Evolutionary conservation across 1,284 basidiomycete genomes (phyloP).

Genomic region (Sanghuangporus sanghuang): DNA sequence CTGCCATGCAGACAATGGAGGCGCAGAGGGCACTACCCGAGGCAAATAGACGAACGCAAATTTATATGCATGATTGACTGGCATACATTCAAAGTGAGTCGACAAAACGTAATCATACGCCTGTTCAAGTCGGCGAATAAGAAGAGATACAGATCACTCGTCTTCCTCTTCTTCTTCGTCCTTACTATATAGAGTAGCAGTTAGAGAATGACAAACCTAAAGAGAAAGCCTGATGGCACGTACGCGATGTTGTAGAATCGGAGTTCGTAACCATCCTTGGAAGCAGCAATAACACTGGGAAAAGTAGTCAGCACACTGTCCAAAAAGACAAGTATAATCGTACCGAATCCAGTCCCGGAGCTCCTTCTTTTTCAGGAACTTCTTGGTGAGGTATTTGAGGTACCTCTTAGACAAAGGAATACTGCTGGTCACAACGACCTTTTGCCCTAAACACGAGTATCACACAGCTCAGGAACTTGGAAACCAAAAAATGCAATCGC

Average conservation of each 20-base stretch:
- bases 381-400: constrained; percentile 93
- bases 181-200: constrained; percentile 17
- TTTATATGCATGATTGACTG: neutral
- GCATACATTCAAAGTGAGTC: neutral
- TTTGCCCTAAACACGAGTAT: constrained; percentile 49
- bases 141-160: constrained; percentile 24
- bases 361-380: constrained; percentile 90
- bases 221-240: constrained; percentile 27
- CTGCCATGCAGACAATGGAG: too few species aligned
- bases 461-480: neutral
- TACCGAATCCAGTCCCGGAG: constrained; percentile 84
- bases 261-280: constrained; percentile 87
- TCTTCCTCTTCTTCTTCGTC: constrained; percentile 47
- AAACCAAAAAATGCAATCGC: neutral
- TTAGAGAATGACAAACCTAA: neutral
- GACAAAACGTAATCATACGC: neutral
- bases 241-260: constrained; percentile 94
- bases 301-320: neutral
- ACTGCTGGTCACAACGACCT: constrained; percentile 69
- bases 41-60: neutral
- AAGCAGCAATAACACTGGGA: constrained; percentile 75
- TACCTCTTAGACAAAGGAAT: constrained; percentile 91
- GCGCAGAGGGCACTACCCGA: neutral
- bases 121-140: neutral
- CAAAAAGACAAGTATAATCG: constrained; percentile 17